phyloP scores from a whole-genome alignment of 495 filamentous ascomycete genomes.

The Neurospora cerealis region DNA sequence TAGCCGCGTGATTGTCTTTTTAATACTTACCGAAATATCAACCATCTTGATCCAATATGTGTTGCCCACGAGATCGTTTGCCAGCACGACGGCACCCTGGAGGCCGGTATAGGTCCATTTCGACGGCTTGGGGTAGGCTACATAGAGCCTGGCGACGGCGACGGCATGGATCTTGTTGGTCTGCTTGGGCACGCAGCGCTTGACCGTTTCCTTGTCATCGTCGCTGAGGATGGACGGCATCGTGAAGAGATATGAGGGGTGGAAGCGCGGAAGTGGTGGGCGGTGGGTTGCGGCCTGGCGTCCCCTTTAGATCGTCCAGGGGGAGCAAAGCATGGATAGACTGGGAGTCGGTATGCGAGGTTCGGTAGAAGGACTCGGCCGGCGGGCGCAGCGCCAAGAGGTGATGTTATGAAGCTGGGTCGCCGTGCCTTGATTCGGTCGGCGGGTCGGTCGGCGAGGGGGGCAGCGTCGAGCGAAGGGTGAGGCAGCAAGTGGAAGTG shows the following conservation, averaged over 20 bases:
- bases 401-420: not conserved
- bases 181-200: conserved; percentile 79
- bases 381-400: not conserved
- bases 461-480: not conserved
- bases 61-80: conserved; percentile 87
- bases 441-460: not conserved
- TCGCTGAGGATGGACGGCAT: conserved; percentile 88
- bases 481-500: not conserved
- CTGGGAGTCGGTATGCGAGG: not conserved
- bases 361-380: not conserved
- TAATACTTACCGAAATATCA: conserved; percentile 72
- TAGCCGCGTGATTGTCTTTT: not conserved
- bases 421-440: not conserved
- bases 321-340: conserved; percentile 2
- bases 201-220: conserved; percentile 87
- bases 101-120: conserved; percentile 93
- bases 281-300: conserved; percentile 2
- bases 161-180: conserved; percentile 93
- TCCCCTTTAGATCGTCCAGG: conserved; percentile 1
- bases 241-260: conserved; percentile 13
- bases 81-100: conserved; percentile 86
- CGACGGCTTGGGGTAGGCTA: conserved; percentile 76
- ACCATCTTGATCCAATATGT: conserved; percentile 97
- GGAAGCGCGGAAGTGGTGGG: not conserved
- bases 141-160: conserved; percentile 87